Conservation (phyloP, 2,329 filamentous ascomycete genomes). For the Atkinsonella texensis region DNA sequence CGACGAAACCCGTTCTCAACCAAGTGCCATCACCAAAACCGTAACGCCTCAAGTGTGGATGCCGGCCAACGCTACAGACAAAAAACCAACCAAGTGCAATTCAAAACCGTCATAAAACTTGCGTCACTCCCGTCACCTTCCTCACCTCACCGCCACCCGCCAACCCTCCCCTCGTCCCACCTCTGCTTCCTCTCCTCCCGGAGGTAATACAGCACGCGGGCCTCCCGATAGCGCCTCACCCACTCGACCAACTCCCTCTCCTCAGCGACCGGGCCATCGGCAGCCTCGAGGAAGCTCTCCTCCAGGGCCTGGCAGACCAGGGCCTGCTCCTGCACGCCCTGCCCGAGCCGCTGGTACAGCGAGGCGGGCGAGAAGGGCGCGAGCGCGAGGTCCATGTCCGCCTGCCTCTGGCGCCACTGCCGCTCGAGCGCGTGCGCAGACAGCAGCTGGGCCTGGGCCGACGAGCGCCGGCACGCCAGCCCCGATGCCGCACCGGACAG, state of each 20-base stretch:
- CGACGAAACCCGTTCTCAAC: too few relatives aligned
- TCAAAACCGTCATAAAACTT: too few relatives aligned
- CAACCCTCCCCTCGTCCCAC: conserved; percentile 93
- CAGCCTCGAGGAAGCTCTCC: conserved; percentile 76
- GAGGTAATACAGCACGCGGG: conserved; percentile 65
- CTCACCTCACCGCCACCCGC: conserved; percentile 65
- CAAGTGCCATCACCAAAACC: too few relatives aligned
- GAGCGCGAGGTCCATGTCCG: conserved; percentile 76
- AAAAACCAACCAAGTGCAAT: too few relatives aligned
- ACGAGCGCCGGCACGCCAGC: conserved; percentile 49
- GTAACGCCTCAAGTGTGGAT: too few relatives aligned
- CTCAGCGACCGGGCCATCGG: conserved; percentile 35
- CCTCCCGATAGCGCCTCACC: conserved; percentile 69
- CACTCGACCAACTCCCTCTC: conserved; percentile 82
- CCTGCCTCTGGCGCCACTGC: conserved; percentile 83
- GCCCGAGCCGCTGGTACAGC: conserved; percentile 69
- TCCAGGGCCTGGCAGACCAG: conserved; percentile 69
- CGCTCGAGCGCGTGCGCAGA: conserved; percentile 77
- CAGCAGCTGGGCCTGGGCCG: conserved; percentile 70
- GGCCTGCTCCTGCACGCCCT: conserved; percentile 73
- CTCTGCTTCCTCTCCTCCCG: conserved; percentile 78
- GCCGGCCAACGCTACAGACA: too few relatives aligned
- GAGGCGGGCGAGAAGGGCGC: conserved; percentile 76
- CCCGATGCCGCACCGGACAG: conserved; percentile 47
- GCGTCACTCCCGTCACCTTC: fast-evolving